Conservation (phyloP, 345 rosid genomes). For the Lagerstroemia speciosa region DNA sequence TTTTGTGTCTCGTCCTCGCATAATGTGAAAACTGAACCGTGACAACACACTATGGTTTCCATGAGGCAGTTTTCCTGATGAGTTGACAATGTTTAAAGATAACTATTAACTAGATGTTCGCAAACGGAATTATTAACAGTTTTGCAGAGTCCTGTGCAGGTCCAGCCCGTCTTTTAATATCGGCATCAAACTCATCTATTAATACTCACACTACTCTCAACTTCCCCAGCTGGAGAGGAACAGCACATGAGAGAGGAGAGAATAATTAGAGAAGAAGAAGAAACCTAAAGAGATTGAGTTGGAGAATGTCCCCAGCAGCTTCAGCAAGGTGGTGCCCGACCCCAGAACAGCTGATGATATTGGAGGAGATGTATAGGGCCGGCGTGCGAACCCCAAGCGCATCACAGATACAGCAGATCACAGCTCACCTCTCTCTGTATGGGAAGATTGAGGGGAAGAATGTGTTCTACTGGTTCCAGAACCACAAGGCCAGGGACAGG, state of each 20-base stretch:
- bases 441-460: slow-evolving; percentile 92
- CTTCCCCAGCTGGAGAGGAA: not conserved
- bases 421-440: slow-evolving; percentile 61
- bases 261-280: not conserved
- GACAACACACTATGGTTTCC: no score
- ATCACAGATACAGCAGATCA: slow-evolving; percentile 75
- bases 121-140: slow-evolving; percentile 1
- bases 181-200: slow-evolving; percentile 1
- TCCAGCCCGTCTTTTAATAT: not conserved
- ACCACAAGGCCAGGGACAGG: slow-evolving; percentile 94
- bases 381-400: slow-evolving; percentile 87
- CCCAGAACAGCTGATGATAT: slow-evolving; percentile 84
- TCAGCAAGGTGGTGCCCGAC: slow-evolving; percentile 97
- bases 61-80: not conserved
- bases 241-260: not conserved
- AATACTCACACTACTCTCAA: not conserved
- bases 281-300: not conserved
- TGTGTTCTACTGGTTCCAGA: slow-evolving; percentile 95
- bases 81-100: not conserved
- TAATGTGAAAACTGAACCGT: no score
- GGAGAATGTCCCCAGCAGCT: slow-evolving; percentile 51
- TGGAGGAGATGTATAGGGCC: slow-evolving; percentile 75
- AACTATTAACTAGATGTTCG: no score
- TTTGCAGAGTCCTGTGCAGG: not conserved
- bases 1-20: not conserved